phyloP scores from a whole-genome alignment of 148 eudicot genomes.

The Rhododendron henanense region DNA sequence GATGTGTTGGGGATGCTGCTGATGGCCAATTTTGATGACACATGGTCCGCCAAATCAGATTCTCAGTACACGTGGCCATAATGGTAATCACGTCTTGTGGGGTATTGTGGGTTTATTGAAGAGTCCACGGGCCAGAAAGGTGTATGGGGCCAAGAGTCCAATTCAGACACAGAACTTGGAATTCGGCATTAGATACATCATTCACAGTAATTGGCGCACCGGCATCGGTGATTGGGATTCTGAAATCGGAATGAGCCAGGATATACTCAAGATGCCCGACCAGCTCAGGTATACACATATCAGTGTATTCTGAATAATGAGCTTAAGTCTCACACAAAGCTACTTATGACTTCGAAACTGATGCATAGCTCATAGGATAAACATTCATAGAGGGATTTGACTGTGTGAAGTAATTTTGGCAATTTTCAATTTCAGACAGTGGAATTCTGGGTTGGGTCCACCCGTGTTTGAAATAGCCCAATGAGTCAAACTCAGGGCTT shows the following conservation, averaged over 20 bases:
- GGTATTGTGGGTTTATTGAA: background rate
- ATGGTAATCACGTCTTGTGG: background rate
- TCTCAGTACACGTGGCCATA: background rate
- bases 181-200: background rate
- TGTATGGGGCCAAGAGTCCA: background rate
- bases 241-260: background rate
- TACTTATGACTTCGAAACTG: background rate
- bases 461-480: background rate
- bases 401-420: background rate
- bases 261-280: background rate
- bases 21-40: no score
- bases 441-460: background rate
- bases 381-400: background rate
- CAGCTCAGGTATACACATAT: background rate
- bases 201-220: background rate
- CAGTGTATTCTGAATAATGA: background rate
- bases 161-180: background rate
- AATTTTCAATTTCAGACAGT: background rate
- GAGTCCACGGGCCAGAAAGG: background rate
- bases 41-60: no score
- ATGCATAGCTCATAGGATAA: background rate
- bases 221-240: background rate
- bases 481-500: background rate
- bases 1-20: no score
- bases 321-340: background rate